Base-by-base conservation (phyloP, 257 asterid species). In the Solanum sitiens region DNA sequence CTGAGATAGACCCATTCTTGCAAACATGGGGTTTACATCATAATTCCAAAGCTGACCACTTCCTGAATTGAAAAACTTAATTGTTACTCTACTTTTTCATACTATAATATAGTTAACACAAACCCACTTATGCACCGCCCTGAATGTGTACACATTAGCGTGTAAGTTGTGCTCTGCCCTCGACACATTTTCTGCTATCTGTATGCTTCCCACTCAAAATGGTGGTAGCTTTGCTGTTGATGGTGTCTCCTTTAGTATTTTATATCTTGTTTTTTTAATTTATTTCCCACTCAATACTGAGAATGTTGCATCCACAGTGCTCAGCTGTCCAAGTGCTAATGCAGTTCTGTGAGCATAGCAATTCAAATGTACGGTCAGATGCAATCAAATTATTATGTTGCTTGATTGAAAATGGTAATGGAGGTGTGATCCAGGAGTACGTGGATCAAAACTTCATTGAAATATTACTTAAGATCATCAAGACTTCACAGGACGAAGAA, bases 341-440 rank as follows among this genome's bases (percentile, higher is more conserved):
- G 75, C 92, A 74, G 70, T 89, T 94, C 68, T 93, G 94, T 86
- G 94, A 88, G 89, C 72, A 20, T 5, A 92, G 89, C 68, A 76
- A 89, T 76, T 45, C 75, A 87, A 86, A 32, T 23, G 86, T 92
- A 87, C 94, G 95, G 47, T 92, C 93, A 83, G 89, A 90, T 70
- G 95, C 93, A 67, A 89, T 91, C 79, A 91, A 90, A 87, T 92
- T 94, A 56, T 89, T 94, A 35, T 89, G 89, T 32, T 90, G 92
- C 89, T 86, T 94, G 86, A 91, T 86, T 5, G 92, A 90, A 67
- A 93, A 89, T 75, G 88, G 87, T 39, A 89, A 93, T 77, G 94
- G 74, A 61, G 67, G 86, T 83, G 33, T 85, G 56, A 86, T 92
- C 73, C 33, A 16, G 32, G 93, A 91, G 80, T 92, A 89, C 11